phyloP scores from a whole-genome alignment of 164 flowering plant genomes.

The Aristolochia californica region DNA sequence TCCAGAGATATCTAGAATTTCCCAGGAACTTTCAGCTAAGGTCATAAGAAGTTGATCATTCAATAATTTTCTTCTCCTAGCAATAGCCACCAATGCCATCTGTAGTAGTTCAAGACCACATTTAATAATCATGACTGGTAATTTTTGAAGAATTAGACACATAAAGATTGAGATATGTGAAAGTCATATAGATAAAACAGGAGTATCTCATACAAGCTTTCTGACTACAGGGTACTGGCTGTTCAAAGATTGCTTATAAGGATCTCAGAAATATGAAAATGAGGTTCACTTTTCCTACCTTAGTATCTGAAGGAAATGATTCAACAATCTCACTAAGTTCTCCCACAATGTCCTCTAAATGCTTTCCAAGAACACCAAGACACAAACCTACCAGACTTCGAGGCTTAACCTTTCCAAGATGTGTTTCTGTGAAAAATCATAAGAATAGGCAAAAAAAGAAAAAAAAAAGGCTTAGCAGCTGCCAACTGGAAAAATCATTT shows the following conservation, averaged over 20 bases:
- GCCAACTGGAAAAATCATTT: neutral
- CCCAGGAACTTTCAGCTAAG: conserved; percentile 76
- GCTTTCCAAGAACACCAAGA: conserved; percentile 62
- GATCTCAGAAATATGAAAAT: no score
- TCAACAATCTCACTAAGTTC: conserved; percentile 48
- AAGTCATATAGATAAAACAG: no score
- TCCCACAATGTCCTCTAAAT: conserved; percentile 60
- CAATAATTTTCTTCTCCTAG: no score
- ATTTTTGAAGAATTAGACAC: no score
- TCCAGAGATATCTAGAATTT: conserved; percentile 68
- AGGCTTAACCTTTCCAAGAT: conserved; percentile 19
- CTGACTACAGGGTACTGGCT: no score
- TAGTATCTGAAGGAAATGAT: conserved; percentile 31
- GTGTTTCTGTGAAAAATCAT: conserved; percentile 22
- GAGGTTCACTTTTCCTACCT: neutral
- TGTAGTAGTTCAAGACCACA: conserved; percentile 18
- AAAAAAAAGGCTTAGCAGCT: neutral
- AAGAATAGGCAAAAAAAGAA: no score
- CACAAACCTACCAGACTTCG: no score
- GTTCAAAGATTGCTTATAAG: no score
- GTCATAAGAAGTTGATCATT: conserved; percentile 58
- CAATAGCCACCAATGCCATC: conserved; percentile 70
- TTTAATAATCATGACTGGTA: neutral
- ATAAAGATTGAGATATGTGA: no score
- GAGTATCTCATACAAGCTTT: no score